A percentile compares a stretch with the other conserved stretches of the same genome.
These are phyloP conservation scores for Crithidia mellificae DNA, from an alignment of 208 protist genomes.

Conservation along the genomic window DNA sequence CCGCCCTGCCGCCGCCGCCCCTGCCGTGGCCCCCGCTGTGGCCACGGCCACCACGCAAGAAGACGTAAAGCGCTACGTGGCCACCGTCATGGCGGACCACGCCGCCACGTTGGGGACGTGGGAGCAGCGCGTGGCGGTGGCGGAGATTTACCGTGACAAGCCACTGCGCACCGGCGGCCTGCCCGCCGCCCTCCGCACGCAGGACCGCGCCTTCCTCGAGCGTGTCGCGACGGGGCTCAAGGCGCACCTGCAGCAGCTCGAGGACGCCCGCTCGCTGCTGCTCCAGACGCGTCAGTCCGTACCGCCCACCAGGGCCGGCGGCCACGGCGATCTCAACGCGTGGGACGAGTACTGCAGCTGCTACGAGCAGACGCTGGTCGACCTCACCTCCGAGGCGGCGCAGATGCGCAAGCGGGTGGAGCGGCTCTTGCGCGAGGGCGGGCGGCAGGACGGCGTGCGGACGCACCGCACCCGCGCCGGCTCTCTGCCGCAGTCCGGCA, in stretches of 20 bases:
- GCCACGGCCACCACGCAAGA: constrained; percentile 20
- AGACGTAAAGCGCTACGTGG: constrained; percentile 36
- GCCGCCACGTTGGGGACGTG: constrained; percentile 28
- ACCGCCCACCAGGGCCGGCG: constrained; percentile 8
- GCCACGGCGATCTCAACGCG: constrained; percentile 12
- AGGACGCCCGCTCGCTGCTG: constrained; percentile 31
- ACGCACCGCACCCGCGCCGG: constrained; percentile 6
- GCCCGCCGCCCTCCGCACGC: constrained; percentile 31
- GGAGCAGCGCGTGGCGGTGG: constrained; percentile 31
- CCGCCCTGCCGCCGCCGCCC: not conserved
- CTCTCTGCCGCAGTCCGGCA: constrained; percentile 8
- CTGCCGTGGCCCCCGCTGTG: not conserved
- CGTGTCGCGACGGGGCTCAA: constrained; percentile 15
- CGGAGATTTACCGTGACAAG: constrained; percentile 42
- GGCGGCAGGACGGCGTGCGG: constrained; percentile 2
- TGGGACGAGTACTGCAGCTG: constrained; percentile 39
- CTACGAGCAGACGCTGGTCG: constrained; percentile 22
- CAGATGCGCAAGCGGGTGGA: constrained; percentile 27
- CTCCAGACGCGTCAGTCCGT: constrained; percentile 12
- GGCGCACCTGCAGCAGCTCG: constrained; percentile 23
- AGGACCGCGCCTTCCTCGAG: constrained; percentile 39
- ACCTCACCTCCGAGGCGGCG: constrained; percentile 23
- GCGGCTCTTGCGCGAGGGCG: constrained; percentile 10
- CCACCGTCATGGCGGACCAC: constrained; percentile 32
- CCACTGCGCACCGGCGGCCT: constrained; percentile 36